Conservation (phyloP, 768 basidiomycete genomes). For the Suillus decipiens region DNA sequence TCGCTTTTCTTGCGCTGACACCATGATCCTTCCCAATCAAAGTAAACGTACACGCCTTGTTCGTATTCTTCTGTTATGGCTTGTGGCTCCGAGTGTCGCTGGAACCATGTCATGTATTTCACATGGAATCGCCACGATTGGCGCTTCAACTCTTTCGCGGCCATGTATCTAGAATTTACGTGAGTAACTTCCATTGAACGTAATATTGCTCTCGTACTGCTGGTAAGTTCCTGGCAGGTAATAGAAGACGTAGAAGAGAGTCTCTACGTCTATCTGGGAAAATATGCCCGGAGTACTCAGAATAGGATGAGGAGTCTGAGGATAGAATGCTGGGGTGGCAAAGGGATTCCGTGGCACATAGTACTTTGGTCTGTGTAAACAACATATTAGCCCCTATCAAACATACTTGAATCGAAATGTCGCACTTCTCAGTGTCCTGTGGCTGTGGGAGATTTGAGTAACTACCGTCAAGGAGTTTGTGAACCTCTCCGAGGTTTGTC, state of each 20-base stretch:
- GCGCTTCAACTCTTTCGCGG: constrained; percentile 94
- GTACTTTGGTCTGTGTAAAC: constrained; percentile 80
- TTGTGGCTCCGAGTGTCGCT: constrained; percentile 95
- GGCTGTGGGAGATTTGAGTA: constrained; percentile 88
- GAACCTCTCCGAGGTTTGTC: constrained; percentile 85
- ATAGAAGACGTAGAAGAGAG: constrained; percentile 98
- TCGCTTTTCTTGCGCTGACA: constrained; percentile 98
- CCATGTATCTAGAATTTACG: constrained; percentile 67
- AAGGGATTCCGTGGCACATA: constrained; percentile 93
- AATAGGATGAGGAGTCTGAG: constrained; percentile 80
- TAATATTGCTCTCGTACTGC: constrained; percentile 54
- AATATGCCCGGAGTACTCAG: constrained; percentile 85
- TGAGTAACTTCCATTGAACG: constrained; percentile 12
- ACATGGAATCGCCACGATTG: constrained; percentile 99
- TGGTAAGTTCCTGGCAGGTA: constrained; percentile 97
- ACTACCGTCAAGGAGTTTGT: constrained; percentile 92
- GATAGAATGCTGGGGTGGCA: constrained; percentile 92
- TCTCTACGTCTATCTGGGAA: constrained; percentile 92
- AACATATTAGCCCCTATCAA: constrained; percentile 13
- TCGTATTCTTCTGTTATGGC: constrained; percentile 99
- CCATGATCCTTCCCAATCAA: constrained; percentile 99
- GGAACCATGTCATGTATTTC: constrained; percentile 99
- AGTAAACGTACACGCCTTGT: constrained; percentile 98
- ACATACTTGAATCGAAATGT: constrained; percentile 17
- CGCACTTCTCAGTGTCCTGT: constrained; percentile 94